These are phyloP conservation scores for Macaranga tanarius DNA, from an alignment of 441 rosid genomes.

Conservation along the genomic window DNA sequence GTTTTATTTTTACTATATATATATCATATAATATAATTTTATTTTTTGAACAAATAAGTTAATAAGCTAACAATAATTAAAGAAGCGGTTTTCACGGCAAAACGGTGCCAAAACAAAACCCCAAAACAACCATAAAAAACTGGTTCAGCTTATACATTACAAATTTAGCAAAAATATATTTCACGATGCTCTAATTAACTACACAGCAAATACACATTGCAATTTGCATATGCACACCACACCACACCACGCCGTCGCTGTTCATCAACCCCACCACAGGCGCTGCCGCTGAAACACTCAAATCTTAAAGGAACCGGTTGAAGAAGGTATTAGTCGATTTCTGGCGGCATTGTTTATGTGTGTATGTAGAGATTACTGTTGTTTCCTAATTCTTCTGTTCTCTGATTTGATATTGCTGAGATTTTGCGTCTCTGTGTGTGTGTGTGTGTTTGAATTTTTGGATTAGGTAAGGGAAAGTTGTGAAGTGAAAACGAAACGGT, in stretches of 20 bases:
- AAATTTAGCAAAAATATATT: too few species aligned
- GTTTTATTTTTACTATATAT: too few species aligned
- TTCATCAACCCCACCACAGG: not conserved
- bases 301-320: too few species aligned
- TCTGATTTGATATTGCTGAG: too few species aligned
- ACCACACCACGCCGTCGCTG: not conserved
- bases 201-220: not conserved
- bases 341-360: not conserved
- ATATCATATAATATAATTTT: too few species aligned
- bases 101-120: not conserved
- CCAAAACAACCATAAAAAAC: not conserved
- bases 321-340: too few species aligned
- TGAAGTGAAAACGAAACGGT: not conserved
- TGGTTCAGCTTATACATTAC: not conserved
- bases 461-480: not conserved
- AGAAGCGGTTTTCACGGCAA: not conserved
- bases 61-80: too few species aligned
- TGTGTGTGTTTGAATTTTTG: not conserved
- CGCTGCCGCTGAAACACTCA: not conserved
- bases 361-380: too few species aligned
- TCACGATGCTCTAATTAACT: not conserved
- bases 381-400: too few species aligned
- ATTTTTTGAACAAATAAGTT: too few species aligned
- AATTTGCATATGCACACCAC: constrained; percentile 1
- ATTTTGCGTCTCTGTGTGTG: too few species aligned